These are phyloP conservation scores for Neurospora sp. DNA, from an alignment of 495 filamentous ascomycete genomes.

Conservation along the genomic window DNA sequence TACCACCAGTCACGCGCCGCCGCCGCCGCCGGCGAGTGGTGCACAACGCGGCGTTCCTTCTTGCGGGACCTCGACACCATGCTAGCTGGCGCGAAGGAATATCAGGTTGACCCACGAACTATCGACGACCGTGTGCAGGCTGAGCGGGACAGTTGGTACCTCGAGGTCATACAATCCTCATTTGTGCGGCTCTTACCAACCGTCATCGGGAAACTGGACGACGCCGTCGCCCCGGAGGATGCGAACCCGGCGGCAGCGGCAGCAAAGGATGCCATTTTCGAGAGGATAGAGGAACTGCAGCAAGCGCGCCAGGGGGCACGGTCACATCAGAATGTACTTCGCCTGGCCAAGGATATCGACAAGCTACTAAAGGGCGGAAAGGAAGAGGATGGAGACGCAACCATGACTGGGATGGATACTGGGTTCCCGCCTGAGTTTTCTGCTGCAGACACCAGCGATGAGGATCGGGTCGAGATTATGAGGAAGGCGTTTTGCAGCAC, in stretches of 20 bases:
- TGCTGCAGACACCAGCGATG: constrained; percentile 9
- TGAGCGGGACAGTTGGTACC: constrained; percentile 35
- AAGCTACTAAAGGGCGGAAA: constrained; percentile 10
- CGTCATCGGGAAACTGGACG: constrained; percentile 13
- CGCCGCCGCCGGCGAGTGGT: constrained; percentile 28
- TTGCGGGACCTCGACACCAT: constrained; percentile 30
- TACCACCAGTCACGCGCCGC: constrained; percentile 17
- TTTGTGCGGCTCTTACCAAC: constrained; percentile 18
- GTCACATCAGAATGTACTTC: not conserved
- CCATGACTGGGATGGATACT: not conserved
- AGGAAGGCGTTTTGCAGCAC: constrained; percentile 25
- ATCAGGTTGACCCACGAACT: constrained; percentile 23
- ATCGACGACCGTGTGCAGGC: constrained; percentile 32
- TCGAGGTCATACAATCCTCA: constrained; percentile 23
- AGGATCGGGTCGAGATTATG: constrained; percentile 17
- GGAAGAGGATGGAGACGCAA: constrained; percentile 1
- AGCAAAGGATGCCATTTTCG: constrained; percentile 8
- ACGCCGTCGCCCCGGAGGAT: constrained; percentile 7
- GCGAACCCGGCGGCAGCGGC: constrained; percentile 10
- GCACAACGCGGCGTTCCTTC: constrained; percentile 27
- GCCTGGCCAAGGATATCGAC: constrained; percentile 11
- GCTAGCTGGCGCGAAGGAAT: constrained; percentile 26
- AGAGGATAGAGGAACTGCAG: constrained; percentile 17
- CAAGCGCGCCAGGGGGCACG: constrained; percentile 1
- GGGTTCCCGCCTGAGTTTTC: constrained; percentile 8